phyloP scores from a whole-genome alignment of 306 rosid genomes.

The Quercus parvula region DNA sequence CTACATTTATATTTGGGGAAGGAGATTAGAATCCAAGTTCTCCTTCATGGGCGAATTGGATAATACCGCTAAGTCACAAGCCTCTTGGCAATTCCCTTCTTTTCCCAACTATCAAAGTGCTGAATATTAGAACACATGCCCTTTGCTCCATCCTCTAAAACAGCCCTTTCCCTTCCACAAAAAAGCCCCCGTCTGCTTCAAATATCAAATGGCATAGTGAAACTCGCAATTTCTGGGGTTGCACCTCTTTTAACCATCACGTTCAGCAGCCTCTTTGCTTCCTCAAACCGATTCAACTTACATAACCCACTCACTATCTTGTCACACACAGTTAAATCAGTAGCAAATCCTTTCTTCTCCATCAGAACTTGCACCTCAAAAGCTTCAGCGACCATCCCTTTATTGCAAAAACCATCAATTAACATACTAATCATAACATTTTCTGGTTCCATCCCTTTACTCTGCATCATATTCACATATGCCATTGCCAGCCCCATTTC shows the following conservation, averaged over 20 bases:
- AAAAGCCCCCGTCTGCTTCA: background rate
- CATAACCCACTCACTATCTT: conserved; percentile 14
- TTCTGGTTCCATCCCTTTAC: conserved; percentile 10
- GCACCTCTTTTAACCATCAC: conserved; percentile 23
- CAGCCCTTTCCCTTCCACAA: background rate
- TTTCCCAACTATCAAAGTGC: no score
- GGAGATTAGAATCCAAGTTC: no score
- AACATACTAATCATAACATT: conserved; percentile 2
- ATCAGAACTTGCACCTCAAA: conserved; percentile 19
- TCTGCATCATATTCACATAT: conserved; percentile 21
- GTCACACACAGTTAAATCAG: background rate
- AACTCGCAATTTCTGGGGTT: background rate
- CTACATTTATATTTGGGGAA: background rate
- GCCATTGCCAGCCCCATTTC: conserved; percentile 23
- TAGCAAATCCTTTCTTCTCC: conserved; percentile 12
- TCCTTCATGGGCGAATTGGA: no score
- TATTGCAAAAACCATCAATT: conserved; percentile 16
- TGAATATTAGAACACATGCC: background rate
- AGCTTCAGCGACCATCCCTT: conserved; percentile 25
- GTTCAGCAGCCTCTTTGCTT: conserved; percentile 20
- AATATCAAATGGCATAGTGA: background rate
- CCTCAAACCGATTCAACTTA: conserved; percentile 12
- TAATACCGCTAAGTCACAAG: no score
- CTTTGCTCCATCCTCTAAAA: background rate
- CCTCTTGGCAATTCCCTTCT: no score